Evolutionary conservation across 1,284 basidiomycete genomes (phyloP).

Genomic region (Lentinula novae-zelandiae): DNA sequence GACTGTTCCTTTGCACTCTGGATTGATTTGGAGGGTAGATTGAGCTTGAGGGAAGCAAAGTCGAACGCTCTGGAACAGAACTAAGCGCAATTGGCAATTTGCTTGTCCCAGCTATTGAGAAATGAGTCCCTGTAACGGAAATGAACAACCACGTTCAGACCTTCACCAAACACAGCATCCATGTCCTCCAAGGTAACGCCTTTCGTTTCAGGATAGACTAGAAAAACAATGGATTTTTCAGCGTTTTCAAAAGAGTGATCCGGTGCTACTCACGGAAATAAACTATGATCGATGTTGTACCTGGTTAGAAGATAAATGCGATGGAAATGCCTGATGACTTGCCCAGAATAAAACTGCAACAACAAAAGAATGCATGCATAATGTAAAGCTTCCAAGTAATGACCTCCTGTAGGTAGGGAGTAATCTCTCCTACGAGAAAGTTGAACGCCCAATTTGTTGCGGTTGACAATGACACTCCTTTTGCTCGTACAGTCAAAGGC

Average conservation of each 20-base stretch:
- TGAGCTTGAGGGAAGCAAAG: conserved; percentile 6
- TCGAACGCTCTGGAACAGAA: conserved; percentile 8
- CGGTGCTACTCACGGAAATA: conserved; percentile 58
- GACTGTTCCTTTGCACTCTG: conserved; percentile 27
- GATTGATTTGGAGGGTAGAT: conserved; percentile 32
- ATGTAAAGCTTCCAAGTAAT: conserved; percentile 94
- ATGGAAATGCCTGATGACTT: conserved; percentile 25
- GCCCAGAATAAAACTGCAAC: conserved; percentile 80
- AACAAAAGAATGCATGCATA: conserved; percentile 95
- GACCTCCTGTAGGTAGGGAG: conserved; percentile 84
- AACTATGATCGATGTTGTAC: conserved; percentile 34
- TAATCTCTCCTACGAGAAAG: conserved; percentile 86
- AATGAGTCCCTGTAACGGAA: background rate
- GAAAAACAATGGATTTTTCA: background rate
- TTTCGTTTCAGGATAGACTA: conserved; percentile 82
- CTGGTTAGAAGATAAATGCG: background rate
- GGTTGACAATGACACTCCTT: conserved; percentile 92
- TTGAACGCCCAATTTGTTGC: conserved; percentile 80
- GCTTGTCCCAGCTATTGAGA: background rate
- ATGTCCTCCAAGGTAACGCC: conserved; percentile 80
- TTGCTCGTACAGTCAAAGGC: conserved; percentile 85
- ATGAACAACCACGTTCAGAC: conserved; percentile 27
- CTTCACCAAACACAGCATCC: conserved; percentile 81
- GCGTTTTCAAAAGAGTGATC: background rate
- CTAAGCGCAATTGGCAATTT: conserved; percentile 6